Evolutionary conservation across 306 rosid species (phyloP), one percentile per base, ranked within the genome.

Genomic region (Lablab purpureus): DNA sequence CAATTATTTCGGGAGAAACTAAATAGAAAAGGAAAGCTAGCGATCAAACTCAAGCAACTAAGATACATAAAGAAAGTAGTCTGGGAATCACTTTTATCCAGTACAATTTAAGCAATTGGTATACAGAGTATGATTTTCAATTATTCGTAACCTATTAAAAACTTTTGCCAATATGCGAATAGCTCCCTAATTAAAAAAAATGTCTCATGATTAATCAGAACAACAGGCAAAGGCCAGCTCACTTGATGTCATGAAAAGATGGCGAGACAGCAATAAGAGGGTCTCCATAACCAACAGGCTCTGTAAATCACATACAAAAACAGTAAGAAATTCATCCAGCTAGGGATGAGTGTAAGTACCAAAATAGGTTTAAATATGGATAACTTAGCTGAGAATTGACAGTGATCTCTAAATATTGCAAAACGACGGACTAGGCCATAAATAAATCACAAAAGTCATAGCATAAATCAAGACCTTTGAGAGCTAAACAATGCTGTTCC

Each of bases 241-340:
- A 94, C 73, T 84, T 34, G 79, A 92, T 93, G 70, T 90, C 96
- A 41, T 87, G 96, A 73, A 96, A 96, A 17, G 96, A 84, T 15
- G 99, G 98, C 90, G 91, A 87, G 84, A 96, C 87, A 15, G 99
- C 98, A 15, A 93, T 46, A 21, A 96, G 90, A 8, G 96, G 89
- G 41, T 96, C 99, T 67, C 97, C 99, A 14, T 78, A 96, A 74
- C 99, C 99, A 88, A 93, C 92, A 15, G 96, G 90, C 63, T 96
- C 99, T 96, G 97, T 71, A 73, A 84, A 85, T 71, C 83, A 86
- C 55, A 75, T 12, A 76, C 19, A 82, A 46, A 65, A 28, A 37
- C 6, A 59, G 71, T 81, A 63, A 66, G 84, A 43, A 62, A 36
- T 18, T 36, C 22, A 64, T 83, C 56, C 41, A 14, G 28, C 41